phyloP scores from a whole-genome alignment of 2,329 filamentous ascomycete genomes.

The Exutisphaerella laricina region DNA sequence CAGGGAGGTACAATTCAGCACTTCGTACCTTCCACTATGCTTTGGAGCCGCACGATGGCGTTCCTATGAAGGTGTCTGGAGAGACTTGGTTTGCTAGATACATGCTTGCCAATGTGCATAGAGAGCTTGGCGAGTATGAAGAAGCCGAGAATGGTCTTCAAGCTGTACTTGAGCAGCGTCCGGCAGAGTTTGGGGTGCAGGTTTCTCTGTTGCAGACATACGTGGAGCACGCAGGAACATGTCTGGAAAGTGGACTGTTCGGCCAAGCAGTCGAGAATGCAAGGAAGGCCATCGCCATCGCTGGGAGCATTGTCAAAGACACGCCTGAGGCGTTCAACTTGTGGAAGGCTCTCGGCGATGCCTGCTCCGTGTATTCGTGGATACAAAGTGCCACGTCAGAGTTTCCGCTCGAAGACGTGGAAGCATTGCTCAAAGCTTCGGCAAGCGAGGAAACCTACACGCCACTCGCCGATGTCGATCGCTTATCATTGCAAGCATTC shows the following conservation, averaged over 20 bases:
- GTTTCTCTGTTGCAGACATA: constrained; percentile 85
- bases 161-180: constrained; percentile 61
- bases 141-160: constrained; percentile 73
- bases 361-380: constrained; percentile 75
- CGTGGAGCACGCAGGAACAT: constrained; percentile 72
- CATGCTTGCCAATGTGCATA: constrained; percentile 91
- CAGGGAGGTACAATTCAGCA: constrained; percentile 88
- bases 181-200: constrained; percentile 75
- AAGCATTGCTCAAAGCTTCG: constrained; percentile 52
- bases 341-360: constrained; percentile 89
- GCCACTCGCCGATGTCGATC: constrained; percentile 64
- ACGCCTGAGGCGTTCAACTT: constrained; percentile 77
- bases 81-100: constrained; percentile 95
- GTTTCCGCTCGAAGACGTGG: constrained; percentile 57
- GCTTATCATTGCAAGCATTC: constrained; percentile 35
- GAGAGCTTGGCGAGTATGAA: constrained; percentile 86
- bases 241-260: constrained; percentile 76
- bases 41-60: constrained; percentile 62
- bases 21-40: constrained; percentile 86
- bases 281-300: constrained; percentile 61
- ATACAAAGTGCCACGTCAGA: constrained; percentile 62
- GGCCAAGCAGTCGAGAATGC: constrained; percentile 73
- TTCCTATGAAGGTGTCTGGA: constrained; percentile 50
- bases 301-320: constrained; percentile 54
- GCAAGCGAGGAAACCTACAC: constrained; percentile 54